phyloP scores from a whole-genome alignment of 2,329 filamentous ascomycete species.

The Apiospora rasikravindrae region DNA sequence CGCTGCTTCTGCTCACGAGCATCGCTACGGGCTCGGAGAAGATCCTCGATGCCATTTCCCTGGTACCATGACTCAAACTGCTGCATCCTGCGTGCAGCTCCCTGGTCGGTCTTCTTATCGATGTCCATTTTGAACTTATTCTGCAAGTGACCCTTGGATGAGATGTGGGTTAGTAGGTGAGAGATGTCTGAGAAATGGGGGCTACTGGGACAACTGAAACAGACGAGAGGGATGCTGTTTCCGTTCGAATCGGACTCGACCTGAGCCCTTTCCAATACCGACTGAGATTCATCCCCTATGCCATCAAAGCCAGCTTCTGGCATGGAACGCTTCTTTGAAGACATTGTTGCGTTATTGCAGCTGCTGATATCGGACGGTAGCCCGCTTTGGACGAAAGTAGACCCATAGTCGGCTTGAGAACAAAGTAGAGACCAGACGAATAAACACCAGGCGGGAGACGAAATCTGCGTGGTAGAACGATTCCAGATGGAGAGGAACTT shows the following conservation, averaged over 20 bases:
- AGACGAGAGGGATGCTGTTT: constrained; percentile 69
- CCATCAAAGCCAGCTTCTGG: not conserved
- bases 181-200: constrained; percentile 89
- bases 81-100: constrained; percentile 66
- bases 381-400: not conserved
- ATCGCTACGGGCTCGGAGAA: constrained; percentile 81
- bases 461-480: not conserved
- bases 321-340: not conserved
- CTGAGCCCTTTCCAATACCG: not conserved
- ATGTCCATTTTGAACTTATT: constrained; percentile 83
- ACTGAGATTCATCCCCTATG: not conserved
- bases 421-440: not conserved
- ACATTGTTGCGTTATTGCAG: not conserved
- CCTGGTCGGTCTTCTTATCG: constrained; percentile 68
- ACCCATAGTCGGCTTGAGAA: constrained; percentile 6
- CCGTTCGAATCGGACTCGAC: not conserved
- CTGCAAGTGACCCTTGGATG: constrained; percentile 90
- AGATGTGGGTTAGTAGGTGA: constrained; percentile 88
- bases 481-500: not conserved
- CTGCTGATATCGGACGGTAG: not conserved
- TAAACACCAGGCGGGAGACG: not conserved
- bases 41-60: constrained; percentile 69
- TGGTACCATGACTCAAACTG: constrained; percentile 82
- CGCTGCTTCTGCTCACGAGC: constrained; percentile 60
- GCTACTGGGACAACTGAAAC: constrained; percentile 80